Evolutionary conservation across 2,329 filamentous ascomycete genomes (phyloP).

Genomic region (Diaporthe vexans): DNA sequence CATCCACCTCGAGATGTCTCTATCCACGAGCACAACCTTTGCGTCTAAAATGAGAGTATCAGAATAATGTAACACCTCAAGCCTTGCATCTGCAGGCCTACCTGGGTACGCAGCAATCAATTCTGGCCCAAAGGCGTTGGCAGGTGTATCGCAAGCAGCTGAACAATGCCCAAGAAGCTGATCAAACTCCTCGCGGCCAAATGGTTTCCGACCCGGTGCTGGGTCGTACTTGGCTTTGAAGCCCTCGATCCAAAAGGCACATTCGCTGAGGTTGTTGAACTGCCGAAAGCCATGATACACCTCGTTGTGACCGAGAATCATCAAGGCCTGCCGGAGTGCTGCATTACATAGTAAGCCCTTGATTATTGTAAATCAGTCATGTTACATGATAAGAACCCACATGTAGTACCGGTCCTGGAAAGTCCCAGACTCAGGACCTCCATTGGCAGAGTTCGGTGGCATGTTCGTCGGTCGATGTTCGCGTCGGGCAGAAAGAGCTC

Average conservation of each 20-base stretch:
- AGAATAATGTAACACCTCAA: neutral
- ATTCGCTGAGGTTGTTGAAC: constrained; percentile 25
- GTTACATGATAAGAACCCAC: constrained; percentile 51
- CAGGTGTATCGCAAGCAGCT: constrained; percentile 59
- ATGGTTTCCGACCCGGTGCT: constrained; percentile 43
- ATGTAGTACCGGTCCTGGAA: constrained; percentile 49
- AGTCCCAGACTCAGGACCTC: constrained; percentile 52
- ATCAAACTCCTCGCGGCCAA: constrained; percentile 49
- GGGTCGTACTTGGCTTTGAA: constrained; percentile 46
- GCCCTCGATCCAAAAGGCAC: constrained; percentile 49
- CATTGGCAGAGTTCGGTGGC: constrained; percentile 52
- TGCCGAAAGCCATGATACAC: constrained; percentile 17
- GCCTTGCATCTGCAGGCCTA: neutral
- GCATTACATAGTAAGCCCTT: neutral
- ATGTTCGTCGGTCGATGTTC: constrained; percentile 44
- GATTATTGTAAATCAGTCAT: constrained; percentile 48
- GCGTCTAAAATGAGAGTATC: constrained; percentile 49
- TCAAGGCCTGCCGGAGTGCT: constrained; percentile 17
- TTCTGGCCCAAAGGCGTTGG: constrained; percentile 56
- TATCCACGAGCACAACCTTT: constrained; percentile 57
- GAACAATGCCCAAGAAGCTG: constrained; percentile 47
- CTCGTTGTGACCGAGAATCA: neutral
- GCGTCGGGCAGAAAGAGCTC: constrained; percentile 37
- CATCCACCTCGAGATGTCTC: constrained; percentile 54
- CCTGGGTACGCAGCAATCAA: constrained; percentile 58